Evolutionary conservation across 2,329 filamentous ascomycete genomes (phyloP).

Genomic region (Chaetomiaceae sp.): DNA sequence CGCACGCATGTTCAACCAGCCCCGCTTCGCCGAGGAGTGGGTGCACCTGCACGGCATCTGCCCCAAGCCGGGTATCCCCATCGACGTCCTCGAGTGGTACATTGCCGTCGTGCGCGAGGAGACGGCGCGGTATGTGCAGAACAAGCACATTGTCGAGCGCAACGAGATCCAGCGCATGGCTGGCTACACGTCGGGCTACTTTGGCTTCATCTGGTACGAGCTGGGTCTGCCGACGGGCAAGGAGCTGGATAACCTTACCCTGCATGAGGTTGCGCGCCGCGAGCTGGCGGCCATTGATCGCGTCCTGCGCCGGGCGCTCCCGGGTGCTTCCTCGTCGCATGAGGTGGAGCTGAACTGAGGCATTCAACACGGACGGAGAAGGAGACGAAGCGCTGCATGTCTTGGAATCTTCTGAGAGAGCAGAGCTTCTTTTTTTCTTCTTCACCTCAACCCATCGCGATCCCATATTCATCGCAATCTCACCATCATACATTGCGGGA

Average conservation of each 20-base stretch:
- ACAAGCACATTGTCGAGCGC: constrained; percentile 40
- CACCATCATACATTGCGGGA: background rate
- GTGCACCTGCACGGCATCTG: constrained; percentile 48
- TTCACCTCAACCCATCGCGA: background rate
- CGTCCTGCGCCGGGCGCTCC: constrained; percentile 42
- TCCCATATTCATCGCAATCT: background rate
- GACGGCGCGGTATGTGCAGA: constrained; percentile 39
- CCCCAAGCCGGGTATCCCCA: constrained; percentile 44
- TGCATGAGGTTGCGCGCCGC: constrained; percentile 40
- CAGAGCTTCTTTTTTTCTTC: background rate
- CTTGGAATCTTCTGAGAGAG: background rate
- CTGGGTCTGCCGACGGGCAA: constrained; percentile 39
- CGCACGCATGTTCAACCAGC: constrained; percentile 41
- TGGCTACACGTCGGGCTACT: constrained; percentile 40
- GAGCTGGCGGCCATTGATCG: constrained; percentile 50
- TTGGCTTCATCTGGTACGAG: constrained; percentile 51
- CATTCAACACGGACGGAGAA: too few species aligned
- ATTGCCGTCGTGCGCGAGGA: constrained; percentile 52
- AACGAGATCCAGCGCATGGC: constrained; percentile 34
- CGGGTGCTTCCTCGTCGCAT: background rate
- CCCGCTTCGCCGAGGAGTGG: constrained; percentile 47
- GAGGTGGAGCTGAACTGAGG: background rate
- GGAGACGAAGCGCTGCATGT: background rate
- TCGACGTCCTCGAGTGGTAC: constrained; percentile 58
- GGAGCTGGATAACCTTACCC: constrained; percentile 45